phyloP scores from a whole-genome alignment of 2,329 filamentous ascomycete genomes.

The Pseudogymnoascus sp. region DNA sequence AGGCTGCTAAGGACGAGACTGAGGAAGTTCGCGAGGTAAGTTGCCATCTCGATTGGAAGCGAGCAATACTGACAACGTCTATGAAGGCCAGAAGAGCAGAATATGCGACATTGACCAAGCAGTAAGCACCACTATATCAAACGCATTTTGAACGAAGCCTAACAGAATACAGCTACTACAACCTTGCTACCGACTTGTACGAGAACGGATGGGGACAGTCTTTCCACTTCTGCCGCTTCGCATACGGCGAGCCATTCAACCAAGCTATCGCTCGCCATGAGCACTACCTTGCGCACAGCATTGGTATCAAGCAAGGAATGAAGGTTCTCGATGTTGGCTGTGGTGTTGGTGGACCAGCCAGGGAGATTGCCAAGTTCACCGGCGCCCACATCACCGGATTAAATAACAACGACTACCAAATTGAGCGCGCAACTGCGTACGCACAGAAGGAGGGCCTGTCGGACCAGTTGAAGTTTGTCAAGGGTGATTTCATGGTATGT shows the following conservation, averaged over 20 bases:
- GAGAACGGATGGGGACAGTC: conserved; percentile 95
- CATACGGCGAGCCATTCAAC: conserved; percentile 75
- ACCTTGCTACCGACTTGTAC: conserved; percentile 91
- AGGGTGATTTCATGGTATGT: conserved; percentile 88
- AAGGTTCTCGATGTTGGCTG: conserved; percentile 93
- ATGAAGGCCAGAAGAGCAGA: conserved; percentile 68
- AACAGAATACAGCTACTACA: conserved; percentile 67
- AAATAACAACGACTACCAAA: conserved; percentile 99
- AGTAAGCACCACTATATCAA: conserved; percentile 49
- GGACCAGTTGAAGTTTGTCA: conserved; percentile 75
- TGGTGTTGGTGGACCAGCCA: conserved; percentile 88
- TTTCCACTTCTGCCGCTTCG: conserved; percentile 97
- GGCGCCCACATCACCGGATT: conserved; percentile 82
- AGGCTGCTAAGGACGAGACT: conserved; percentile 71
- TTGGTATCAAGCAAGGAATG: conserved; percentile 78
- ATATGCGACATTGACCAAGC: conserved; percentile 87
- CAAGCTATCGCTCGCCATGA: conserved; percentile 94
- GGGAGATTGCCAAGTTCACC: conserved; percentile 94
- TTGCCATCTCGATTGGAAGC: conserved; percentile 13
- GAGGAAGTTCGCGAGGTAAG: conserved; percentile 70
- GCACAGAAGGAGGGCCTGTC: conserved; percentile 73
- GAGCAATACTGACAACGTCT: conserved; percentile 17
- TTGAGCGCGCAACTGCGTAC: conserved; percentile 83
- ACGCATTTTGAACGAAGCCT: background rate
- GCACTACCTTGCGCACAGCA: conserved; percentile 90